Base-by-base conservation (phyloP, 306 rosid genomes). In the Dryas alaskensis region DNA sequence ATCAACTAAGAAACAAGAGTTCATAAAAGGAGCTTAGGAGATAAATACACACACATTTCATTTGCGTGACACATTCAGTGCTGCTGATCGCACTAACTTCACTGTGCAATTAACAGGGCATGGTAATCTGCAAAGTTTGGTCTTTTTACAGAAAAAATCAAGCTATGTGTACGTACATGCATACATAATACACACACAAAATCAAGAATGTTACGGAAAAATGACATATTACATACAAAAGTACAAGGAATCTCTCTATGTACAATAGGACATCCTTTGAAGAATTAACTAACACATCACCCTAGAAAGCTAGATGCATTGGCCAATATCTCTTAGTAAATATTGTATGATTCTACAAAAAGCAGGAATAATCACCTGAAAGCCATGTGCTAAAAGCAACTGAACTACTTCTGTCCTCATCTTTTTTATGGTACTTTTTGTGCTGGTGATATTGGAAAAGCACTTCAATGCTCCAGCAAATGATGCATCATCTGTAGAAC, bases 351-450 rank as follows among this genome's bases (percentile, higher is more conserved):
- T 27, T 27, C 31, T 27, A 27, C 31, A 2, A 63, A 52, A 60
- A 71, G 67, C 17, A 63, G 46, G 60, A 68, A 50, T 48, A 81
- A 74, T 82, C 82, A 93, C 98, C 98, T 86, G 92, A 85, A 88
- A 88, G 62, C 97, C 97, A 73, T 91, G 97, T 75, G 87, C 97
- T 77, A 93, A 67, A 67, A 93, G 93, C 72, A 91, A 82, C 84
- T 89, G 96, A 74, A 78, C 77, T 58, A 78, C 69, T 73, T 89
- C 87, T 60, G 74, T 52, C 62, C 93, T 88, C 58, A 88, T 82
- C 85, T 88, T 93, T 72, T 91, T 93, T 3, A 81, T 66, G 67
- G 85, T 82, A 83, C 78, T 80, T 89, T 83, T 93, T 43, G 90
- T 77, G 72, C 83, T 73, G 45, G 84, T 74, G 70, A 66, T 77